Conservation (phyloP, 306 rosid species). For the Cucurbita argyrosperma region DNA sequence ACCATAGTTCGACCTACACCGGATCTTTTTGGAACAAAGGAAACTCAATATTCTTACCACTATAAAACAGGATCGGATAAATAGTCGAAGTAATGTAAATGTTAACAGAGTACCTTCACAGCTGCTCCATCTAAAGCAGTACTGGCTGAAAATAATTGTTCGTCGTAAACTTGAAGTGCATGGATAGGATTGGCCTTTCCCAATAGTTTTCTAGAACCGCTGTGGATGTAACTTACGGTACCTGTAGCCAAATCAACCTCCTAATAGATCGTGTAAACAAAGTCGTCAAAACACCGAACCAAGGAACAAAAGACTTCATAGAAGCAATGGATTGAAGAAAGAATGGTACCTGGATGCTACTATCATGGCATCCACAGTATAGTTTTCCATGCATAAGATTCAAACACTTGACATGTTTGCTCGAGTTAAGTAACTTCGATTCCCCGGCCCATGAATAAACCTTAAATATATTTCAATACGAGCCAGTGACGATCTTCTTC, state of each 20-base stretch:
- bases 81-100: not conserved
- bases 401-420: constrained; percentile 66
- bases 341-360: constrained; percentile 59
- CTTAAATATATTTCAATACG: constrained; percentile 9
- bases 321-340: not conserved
- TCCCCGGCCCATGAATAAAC: constrained; percentile 54
- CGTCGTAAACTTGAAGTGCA: constrained; percentile 50
- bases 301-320: not conserved
- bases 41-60: not conserved
- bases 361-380: constrained; percentile 82
- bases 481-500: not conserved
- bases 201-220: constrained; percentile 52
- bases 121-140: constrained; percentile 58
- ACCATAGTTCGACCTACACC: constrained; percentile 46
- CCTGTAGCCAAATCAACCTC: constrained; percentile 69
- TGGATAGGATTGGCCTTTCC: constrained; percentile 61
- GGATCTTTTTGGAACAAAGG: constrained; percentile 26
- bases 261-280: constrained; percentile 21
- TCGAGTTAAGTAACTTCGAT: constrained; percentile 40
- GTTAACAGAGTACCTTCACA: constrained; percentile 49
- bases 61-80: not conserved
- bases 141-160: constrained; percentile 49
- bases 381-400: constrained; percentile 43
- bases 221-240: constrained; percentile 44
- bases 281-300: not conserved